phyloP scores from a whole-genome alignment of 2,329 filamentous ascomycete genomes.

The Colletotrichum abscissum region DNA sequence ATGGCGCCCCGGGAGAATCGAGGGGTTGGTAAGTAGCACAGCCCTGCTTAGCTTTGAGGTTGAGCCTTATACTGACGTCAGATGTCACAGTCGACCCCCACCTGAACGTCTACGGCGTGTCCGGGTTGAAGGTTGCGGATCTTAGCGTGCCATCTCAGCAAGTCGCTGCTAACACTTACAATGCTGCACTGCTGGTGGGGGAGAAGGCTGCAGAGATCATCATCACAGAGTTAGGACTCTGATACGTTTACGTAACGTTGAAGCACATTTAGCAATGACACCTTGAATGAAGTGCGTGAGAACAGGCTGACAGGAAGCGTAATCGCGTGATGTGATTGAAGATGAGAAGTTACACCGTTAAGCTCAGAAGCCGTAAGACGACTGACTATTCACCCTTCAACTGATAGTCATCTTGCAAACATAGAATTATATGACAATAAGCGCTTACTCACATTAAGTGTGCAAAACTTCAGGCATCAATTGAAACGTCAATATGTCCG shows the following conservation, averaged over 20 bases:
- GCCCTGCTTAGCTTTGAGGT: not conserved
- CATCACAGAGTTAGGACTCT: slow-evolving; percentile 47
- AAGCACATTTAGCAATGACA: not conserved
- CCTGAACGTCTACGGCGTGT: slow-evolving; percentile 55
- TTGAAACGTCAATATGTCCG: not conserved
- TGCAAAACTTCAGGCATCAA: not conserved
- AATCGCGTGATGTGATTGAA: not conserved
- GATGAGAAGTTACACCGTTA: not conserved
- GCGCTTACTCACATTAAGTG: not conserved
- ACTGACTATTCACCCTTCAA: not conserved
- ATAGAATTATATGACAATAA: not conserved
- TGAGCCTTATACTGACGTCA: not conserved
- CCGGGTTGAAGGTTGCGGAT: slow-evolving; percentile 54
- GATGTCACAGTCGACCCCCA: slow-evolving; percentile 46
- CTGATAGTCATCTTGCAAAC: not conserved
- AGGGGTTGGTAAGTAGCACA: slow-evolving; percentile 45
- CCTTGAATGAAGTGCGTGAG: not conserved
- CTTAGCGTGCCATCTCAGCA: slow-evolving; percentile 50
- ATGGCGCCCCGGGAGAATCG: slow-evolving; percentile 53
- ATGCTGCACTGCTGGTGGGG: slow-evolving; percentile 58
- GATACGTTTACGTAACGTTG: not conserved
- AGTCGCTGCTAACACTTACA: slow-evolving; percentile 60
- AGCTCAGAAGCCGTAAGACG: not conserved
- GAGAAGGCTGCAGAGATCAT: slow-evolving; percentile 58
- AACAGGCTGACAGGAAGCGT: too few species aligned